These are phyloP conservation scores for Talaromyces piceae DNA, from an alignment of 2,329 filamentous ascomycete species.

Conservation along the genomic window DNA sequence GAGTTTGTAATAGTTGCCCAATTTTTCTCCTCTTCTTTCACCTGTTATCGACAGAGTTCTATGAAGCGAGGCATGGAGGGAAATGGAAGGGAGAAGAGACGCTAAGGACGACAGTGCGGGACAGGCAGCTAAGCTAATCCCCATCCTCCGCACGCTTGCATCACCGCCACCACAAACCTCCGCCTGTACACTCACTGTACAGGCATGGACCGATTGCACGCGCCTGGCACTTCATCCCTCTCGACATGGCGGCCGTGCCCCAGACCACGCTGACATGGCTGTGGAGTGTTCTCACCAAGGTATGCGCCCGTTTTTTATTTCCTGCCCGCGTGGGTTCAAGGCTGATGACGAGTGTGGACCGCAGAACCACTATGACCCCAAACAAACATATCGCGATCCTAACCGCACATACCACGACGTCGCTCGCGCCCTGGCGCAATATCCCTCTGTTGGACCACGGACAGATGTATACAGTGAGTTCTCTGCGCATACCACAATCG, in stretches of 20 bases:
- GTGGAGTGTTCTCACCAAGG: constrained; percentile 78
- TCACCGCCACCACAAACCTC: neutral
- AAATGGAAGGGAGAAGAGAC: neutral
- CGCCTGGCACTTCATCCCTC: neutral
- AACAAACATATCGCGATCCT: constrained; percentile 85
- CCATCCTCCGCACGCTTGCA: neutral
- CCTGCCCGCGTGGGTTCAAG: neutral
- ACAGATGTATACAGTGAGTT: constrained; percentile 90
- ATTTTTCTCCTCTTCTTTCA: too few species aligned
- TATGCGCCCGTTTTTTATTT: constrained; percentile 29
- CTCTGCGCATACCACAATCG: constrained; percentile 3
- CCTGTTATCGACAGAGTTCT: neutral
- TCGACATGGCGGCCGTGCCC: constrained; percentile 58
- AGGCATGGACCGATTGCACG: neutral
- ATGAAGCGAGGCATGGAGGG: neutral
- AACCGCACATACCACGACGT: constrained; percentile 90
- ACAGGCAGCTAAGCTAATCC: neutral
- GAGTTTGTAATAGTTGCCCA: too few species aligned
- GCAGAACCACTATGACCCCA: constrained; percentile 31
- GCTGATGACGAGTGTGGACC: constrained; percentile 6
- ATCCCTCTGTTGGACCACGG: constrained; percentile 70
- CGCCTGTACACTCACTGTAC: too few species aligned
- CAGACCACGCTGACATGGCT: constrained; percentile 93
- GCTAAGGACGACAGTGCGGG: neutral
- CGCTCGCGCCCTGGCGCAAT: constrained; percentile 70